Evolutionary conservation across 345 rosid species (phyloP).

Genomic region (Acer campestre): DNA sequence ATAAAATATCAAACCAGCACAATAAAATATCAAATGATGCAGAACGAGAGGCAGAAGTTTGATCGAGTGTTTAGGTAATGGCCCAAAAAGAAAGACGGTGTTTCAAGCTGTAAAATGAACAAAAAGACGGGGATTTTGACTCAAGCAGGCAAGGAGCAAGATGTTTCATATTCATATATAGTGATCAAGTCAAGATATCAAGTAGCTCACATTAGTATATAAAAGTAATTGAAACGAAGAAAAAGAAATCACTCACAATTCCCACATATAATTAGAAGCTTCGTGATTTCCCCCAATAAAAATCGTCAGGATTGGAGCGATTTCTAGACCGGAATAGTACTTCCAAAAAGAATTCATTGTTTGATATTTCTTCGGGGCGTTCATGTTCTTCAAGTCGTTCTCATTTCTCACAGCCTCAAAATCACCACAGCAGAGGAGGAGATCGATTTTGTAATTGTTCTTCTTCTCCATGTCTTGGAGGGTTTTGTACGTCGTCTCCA

Average conservation of each 20-base stretch:
- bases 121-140: too few species aligned
- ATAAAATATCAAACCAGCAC: too few species aligned
- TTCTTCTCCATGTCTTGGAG: constrained; percentile 53
- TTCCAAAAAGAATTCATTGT: constrained; percentile 95
- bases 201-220: too few species aligned
- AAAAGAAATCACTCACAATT: constrained; percentile 51
- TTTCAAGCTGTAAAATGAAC: too few species aligned
- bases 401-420: constrained; percentile 92
- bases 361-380: constrained; percentile 66
- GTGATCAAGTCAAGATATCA: too few species aligned
- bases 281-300: constrained; percentile 97
- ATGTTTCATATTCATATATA: too few species aligned
- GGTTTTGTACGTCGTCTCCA: constrained; percentile 76
- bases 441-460: constrained; percentile 73
- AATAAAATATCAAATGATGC: too few species aligned
- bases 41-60: too few species aligned
- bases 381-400: constrained; percentile 80
- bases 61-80: too few species aligned
- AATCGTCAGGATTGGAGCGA: constrained; percentile 86
- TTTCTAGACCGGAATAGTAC: constrained; percentile 74
- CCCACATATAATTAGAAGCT: constrained; percentile 97
- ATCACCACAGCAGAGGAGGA: constrained; percentile 95
- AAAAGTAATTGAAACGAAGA: not conserved
- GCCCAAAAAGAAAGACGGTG: too few species aligned
- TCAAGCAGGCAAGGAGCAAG: too few species aligned